phyloP scores from a whole-genome alignment of 441 rosid genomes.

The Daphne laureola region DNA sequence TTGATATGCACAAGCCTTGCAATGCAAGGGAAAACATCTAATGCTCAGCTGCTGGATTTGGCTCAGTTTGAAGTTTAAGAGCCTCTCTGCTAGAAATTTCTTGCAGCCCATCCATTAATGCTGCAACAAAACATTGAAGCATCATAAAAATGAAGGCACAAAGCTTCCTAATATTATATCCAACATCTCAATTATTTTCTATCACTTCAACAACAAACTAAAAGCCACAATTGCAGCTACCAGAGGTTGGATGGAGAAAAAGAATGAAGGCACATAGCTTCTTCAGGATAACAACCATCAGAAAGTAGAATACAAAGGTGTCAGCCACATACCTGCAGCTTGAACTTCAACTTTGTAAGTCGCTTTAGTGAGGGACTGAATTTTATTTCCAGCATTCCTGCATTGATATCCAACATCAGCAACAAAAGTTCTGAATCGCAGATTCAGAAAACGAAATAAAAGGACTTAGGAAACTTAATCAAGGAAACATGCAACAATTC shows the following conservation, averaged over 20 bases:
- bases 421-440: neutral
- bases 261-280: too few species aligned
- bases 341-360: slow-evolving; percentile 66
- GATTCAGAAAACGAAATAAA: slow-evolving; percentile 2
- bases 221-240: too few species aligned
- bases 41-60: slow-evolving; percentile 12
- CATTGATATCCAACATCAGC: slow-evolving; percentile 16
- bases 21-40: too few species aligned
- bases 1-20: too few species aligned
- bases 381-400: slow-evolving; percentile 65
- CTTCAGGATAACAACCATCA: neutral
- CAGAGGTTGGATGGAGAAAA: too few species aligned
- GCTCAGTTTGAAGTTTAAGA: slow-evolving; percentile 92
- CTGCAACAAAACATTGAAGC: slow-evolving; percentile 24
- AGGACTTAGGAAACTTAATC: too few species aligned
- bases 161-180: too few species aligned
- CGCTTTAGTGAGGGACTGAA: slow-evolving; percentile 60
- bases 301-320: neutral
- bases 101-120: slow-evolving; percentile 80
- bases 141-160: too few species aligned
- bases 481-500: too few species aligned
- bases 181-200: too few species aligned
- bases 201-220: too few species aligned
- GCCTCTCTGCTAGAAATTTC: slow-evolving; percentile 86
- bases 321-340: slow-evolving; percentile 50